Percentiles rank a stretch among this genome's conserved stretches.
Conservation (phyloP, 1,284 basidiomycete genomes). For the Tremellales sp. region DNA sequence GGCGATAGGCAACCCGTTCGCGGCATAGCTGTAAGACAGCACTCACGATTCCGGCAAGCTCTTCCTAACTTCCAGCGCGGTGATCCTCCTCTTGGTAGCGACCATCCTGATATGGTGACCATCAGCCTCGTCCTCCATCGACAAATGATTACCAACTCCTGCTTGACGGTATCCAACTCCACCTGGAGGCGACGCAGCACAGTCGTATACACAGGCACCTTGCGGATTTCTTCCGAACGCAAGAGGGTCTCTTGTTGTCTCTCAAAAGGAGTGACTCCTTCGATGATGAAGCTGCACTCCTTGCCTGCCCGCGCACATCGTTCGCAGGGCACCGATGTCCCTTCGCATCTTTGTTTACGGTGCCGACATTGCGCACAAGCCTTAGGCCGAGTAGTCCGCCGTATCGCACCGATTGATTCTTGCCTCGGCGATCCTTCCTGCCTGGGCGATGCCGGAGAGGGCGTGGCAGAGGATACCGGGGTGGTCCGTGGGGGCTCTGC, state of each 20-base stretch:
- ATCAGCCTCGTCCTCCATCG: neutral
- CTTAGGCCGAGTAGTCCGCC: too few relatives aligned
- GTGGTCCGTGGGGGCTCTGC: too few relatives aligned
- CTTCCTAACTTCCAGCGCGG: neutral
- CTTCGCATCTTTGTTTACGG: slow-evolving; percentile 2
- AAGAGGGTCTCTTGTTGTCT: neutral
- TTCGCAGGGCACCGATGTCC: neutral
- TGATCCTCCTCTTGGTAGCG: neutral
- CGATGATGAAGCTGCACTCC: slow-evolving; percentile 1
- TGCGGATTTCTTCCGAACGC: neutral
- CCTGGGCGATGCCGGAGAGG: too few relatives aligned
- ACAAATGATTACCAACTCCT: neutral
- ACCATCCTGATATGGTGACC: too few relatives aligned
- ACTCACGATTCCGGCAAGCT: neutral
- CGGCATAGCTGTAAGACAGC: neutral
- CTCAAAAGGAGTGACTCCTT: too few relatives aligned
- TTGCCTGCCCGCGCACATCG: slow-evolving; percentile 2
- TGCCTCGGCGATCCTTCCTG: too few relatives aligned
- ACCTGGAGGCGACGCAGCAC: too few relatives aligned
- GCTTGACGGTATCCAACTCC: too few relatives aligned
- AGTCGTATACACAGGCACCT: neutral
- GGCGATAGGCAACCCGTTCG: neutral
- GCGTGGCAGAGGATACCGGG: too few relatives aligned
- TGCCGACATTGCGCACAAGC: slow-evolving; percentile 4
- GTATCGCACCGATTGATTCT: too few relatives aligned